phyloP scores from a whole-genome alignment of 495 filamentous ascomycete genomes.

The Physcia stellaris region DNA sequence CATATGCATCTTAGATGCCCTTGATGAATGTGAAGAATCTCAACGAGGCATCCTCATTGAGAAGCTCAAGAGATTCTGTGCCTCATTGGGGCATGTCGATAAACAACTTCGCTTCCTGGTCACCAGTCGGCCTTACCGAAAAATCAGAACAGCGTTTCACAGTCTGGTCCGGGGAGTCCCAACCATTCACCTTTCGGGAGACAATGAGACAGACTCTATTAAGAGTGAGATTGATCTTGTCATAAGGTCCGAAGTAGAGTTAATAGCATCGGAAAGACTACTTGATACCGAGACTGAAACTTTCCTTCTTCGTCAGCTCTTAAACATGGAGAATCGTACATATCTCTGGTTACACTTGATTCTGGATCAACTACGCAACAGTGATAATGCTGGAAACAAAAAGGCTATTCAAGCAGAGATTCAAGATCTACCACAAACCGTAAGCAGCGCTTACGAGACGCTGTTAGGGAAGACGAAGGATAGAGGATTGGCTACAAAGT shows the following conservation, averaged over 20 bases:
- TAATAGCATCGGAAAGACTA: constrained; percentile 10
- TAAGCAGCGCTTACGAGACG: constrained; percentile 23
- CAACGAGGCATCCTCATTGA: constrained; percentile 15
- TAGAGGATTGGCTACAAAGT: constrained; percentile 9
- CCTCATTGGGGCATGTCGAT: neutral
- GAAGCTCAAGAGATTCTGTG: constrained; percentile 16
- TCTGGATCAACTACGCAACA: constrained; percentile 20
- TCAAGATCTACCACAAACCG: constrained; percentile 15
- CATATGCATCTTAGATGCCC: constrained; percentile 30
- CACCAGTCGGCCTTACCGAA: constrained; percentile 29
- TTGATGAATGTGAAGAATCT: constrained; percentile 26
- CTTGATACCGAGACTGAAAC: constrained; percentile 14
- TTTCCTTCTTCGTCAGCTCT: constrained; percentile 20
- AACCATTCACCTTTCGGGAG: constrained; percentile 23
- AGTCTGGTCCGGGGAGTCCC: constrained; percentile 6
- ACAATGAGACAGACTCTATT: constrained; percentile 23
- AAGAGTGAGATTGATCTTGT: constrained; percentile 26
- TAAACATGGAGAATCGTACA: constrained; percentile 26
- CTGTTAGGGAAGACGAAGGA: constrained; percentile 17
- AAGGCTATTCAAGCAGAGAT: constrained; percentile 15
- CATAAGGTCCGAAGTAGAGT: constrained; percentile 17
- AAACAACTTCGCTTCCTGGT: constrained; percentile 26
- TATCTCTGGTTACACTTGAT: constrained; percentile 35
- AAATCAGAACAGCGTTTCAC: constrained; percentile 20
- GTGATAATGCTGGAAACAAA: constrained; percentile 6